Conservation (phyloP, 148 eudicot genomes). For the Vaccinium darrowii region DNA sequence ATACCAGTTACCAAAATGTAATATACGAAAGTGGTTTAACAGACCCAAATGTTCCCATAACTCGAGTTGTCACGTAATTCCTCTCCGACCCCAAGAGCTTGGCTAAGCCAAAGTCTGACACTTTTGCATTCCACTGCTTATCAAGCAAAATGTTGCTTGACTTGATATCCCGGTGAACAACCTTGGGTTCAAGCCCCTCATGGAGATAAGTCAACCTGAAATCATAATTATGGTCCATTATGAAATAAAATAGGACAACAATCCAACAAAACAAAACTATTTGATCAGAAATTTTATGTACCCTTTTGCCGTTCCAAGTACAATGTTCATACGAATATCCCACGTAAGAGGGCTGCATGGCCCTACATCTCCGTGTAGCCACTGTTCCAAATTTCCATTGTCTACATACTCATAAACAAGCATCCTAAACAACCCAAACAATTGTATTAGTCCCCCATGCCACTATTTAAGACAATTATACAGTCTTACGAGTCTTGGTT, state of each 20-base stretch:
- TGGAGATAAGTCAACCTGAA: slow-evolving; percentile 81
- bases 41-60: slow-evolving; percentile 95
- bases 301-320: slow-evolving; percentile 90
- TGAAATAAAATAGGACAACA: neutral
- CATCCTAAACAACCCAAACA: slow-evolving; percentile 46
- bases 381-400: slow-evolving; percentile 90
- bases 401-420: slow-evolving; percentile 90
- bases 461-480: neutral
- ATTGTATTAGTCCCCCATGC: slow-evolving; percentile 9
- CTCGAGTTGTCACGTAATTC: slow-evolving; percentile 79
- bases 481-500: neutral
- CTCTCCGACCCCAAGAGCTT: slow-evolving; percentile 78
- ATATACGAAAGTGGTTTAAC: slow-evolving; percentile 13
- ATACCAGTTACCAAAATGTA: neutral
- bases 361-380: slow-evolving; percentile 96
- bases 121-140: slow-evolving; percentile 73
- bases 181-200: slow-evolving; percentile 94
- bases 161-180: slow-evolving; percentile 87
- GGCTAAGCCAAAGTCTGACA: slow-evolving; percentile 88
- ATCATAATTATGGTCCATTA: neutral
- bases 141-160: slow-evolving; percentile 92
- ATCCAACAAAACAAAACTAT: neutral
- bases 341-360: slow-evolving; percentile 77
- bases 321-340: slow-evolving; percentile 71
- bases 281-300: slow-evolving; percentile 24